Evolutionary conservation across 1,284 basidiomycete genomes (phyloP).

Genomic region (Lignosus rhinocerotis): DNA sequence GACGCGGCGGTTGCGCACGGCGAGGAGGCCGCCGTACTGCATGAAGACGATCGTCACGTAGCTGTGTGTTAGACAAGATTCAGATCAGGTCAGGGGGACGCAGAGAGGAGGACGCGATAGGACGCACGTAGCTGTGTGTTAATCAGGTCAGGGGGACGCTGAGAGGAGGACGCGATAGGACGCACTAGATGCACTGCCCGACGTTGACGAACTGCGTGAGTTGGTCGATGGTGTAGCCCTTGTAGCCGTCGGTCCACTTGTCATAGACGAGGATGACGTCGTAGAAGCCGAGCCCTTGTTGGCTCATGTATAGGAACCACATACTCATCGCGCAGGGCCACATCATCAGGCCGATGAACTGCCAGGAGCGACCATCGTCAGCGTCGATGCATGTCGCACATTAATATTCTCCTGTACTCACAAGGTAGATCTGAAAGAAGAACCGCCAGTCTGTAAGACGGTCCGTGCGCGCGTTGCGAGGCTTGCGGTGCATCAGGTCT

Average conservation of each 20-base stretch:
- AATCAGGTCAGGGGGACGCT: neutral
- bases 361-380: neutral
- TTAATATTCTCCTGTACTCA: conserved; percentile 38
- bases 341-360: conserved; percentile 48
- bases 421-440: conserved; percentile 65
- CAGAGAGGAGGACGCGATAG: neutral
- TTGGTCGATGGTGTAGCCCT: conserved; percentile 38
- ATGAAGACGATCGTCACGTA: conserved; percentile 53
- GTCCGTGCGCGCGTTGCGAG: conserved; percentile 60
- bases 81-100: neutral
- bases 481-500: conserved; percentile 55
- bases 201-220: conserved; percentile 47
- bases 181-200: conserved; percentile 48
- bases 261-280: conserved; percentile 46
- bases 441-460: conserved; percentile 51
- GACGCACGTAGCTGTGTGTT: conserved; percentile 49
- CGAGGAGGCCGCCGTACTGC: conserved; percentile 53
- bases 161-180: conserved; percentile 5
- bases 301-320: conserved; percentile 39
- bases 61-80: conserved; percentile 40
- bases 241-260: conserved; percentile 52
- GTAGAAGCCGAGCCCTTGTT: conserved; percentile 55
- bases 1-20: conserved; percentile 16
- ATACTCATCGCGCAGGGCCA: conserved; percentile 49
- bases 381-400: too few species aligned